phyloP scores from a whole-genome alignment of 345 rosid species.

The Eutrema yunnanense region DNA sequence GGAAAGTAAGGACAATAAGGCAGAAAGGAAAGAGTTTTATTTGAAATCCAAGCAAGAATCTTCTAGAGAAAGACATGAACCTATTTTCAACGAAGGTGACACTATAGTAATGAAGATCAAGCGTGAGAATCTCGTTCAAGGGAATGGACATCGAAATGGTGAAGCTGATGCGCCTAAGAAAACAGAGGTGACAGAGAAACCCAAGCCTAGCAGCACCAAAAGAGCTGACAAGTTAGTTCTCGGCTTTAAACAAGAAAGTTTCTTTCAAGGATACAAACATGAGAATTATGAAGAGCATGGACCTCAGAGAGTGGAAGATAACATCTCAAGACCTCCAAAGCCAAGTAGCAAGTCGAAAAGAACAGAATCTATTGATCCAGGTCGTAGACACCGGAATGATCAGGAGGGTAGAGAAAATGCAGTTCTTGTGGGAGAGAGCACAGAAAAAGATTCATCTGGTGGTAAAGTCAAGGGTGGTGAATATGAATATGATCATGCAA shows the following conservation, averaged over 20 bases:
- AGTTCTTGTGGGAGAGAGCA: conserved; percentile 25
- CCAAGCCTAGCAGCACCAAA: conserved; percentile 40
- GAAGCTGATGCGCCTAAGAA: conserved; percentile 33
- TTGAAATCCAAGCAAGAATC: conserved; percentile 30
- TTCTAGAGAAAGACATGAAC: conserved; percentile 29
- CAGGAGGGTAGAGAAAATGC: conserved; percentile 44
- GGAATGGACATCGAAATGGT: conserved; percentile 34
- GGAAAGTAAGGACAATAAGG: not conserved
- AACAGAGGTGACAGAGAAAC: conserved; percentile 38
- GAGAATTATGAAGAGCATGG: conserved; percentile 34
- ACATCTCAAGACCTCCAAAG: conserved; percentile 36
- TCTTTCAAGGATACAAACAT: conserved; percentile 35
- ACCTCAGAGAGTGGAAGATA: conserved; percentile 34
- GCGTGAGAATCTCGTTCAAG: conserved; percentile 24
- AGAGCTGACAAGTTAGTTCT: conserved; percentile 29
- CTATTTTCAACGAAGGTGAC: conserved; percentile 23
- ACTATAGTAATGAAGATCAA: conserved; percentile 34
- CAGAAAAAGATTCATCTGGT: conserved; percentile 24
- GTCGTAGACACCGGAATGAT: conserved; percentile 28
- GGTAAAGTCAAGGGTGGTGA: conserved; percentile 21
- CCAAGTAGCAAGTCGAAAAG: conserved; percentile 45
- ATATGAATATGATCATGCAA: conserved; percentile 20
- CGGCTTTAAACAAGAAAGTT: conserved; percentile 36
- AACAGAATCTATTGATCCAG: conserved; percentile 24
- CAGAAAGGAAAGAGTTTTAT: conserved; percentile 22